Evolutionary conservation across 1,139 yeast species (phyloP).

Genomic region (Maudiozyma humilis): DNA sequence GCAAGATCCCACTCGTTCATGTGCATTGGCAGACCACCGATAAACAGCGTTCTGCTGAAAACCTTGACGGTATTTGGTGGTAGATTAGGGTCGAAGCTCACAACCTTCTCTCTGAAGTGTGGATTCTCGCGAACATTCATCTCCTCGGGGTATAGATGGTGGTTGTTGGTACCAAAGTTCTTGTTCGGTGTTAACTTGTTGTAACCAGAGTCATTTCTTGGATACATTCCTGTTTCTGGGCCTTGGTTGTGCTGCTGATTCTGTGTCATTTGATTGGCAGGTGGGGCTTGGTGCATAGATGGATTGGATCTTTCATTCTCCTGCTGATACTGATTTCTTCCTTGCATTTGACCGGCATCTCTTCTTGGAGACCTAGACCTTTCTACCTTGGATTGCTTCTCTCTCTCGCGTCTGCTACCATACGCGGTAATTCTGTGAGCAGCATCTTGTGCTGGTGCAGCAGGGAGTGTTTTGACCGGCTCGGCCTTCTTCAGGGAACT

Average conservation of each 20-base stretch:
- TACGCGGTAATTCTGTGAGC: conserved; percentile 17
- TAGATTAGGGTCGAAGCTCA: conserved; percentile 58
- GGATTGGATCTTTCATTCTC: not conserved
- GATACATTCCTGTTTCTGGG: not conserved
- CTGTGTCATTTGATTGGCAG: conserved; percentile 1
- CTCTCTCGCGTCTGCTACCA: conserved; percentile 30
- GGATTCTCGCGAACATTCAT: conserved; percentile 60
- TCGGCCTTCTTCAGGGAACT: conserved; percentile 11
- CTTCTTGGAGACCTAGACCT: conserved; percentile 33
- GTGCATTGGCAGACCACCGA: conserved; percentile 83
- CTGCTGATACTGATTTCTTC: not conserved
- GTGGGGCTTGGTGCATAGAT: too few relatives aligned
- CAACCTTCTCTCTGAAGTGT: conserved; percentile 64
- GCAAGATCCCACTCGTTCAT: conserved; percentile 73
- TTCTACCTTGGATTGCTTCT: conserved; percentile 21
- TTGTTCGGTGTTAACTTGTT: conserved; percentile 8
- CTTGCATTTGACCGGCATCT: conserved; percentile 7
- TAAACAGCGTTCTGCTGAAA: conserved; percentile 78
- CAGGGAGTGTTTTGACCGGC: not conserved
- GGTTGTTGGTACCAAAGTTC: conserved; percentile 25
- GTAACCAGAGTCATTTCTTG: conserved; percentile 9
- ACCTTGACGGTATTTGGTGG: conserved; percentile 82
- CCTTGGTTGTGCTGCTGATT: conserved; percentile 1
- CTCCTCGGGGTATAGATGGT: conserved; percentile 41
- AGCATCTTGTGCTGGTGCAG: not conserved